Evolutionary conservation across 140 eudicot species (phyloP), one percentile per base, ranked within the genome.

Genomic region (Senecio squalidus): DNA sequence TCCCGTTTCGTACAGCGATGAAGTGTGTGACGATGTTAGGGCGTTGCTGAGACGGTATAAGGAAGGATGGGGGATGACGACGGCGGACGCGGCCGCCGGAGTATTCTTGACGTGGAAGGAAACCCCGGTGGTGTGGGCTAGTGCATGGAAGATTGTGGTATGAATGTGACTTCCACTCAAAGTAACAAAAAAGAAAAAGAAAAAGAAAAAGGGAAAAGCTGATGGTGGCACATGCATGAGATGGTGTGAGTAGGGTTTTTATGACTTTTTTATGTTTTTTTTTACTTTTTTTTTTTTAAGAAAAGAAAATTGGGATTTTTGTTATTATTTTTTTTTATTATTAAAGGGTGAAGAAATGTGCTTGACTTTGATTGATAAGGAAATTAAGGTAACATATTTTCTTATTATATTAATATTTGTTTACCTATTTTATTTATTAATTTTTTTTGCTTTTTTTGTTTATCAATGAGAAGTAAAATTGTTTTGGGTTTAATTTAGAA

Each of bases 91-190:
- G 8, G 59, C 68, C 15, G 82, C 93, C 86, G 98, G 99, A 67
- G 78, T 92, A 59, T 92, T 81, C 80, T 74, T 92, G 78, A 50
- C 80, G 53, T 92, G 99, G 95, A 88, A 84, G 72, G 99, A 88
- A 50, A 92, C 78, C 72, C 80, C 96, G 84, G 99, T 88, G 80
- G 95, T 92, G 74, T 92, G 99, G 99, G 96, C 99, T 11, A 84
- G 96, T 73, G 96, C 96, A 67, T 92, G 99, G 99, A 84, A 68
- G 73, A 86, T n/a, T n/a, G n/a, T 88, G 77, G 29, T 72, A 27
- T 84, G 74, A 78, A 51, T 26, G 75, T 45, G 73, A 52, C 73
- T 29, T 33, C 62, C 68, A 67, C 68, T 57, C 24, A 60, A 63
- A 62, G 58, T 7, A 55, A 20, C 2, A 33, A 55, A 45, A 31